Evolutionary conservation across 2,329 filamentous ascomycete genomes (phyloP).

Genomic region (Sporothrix globosa): DNA sequence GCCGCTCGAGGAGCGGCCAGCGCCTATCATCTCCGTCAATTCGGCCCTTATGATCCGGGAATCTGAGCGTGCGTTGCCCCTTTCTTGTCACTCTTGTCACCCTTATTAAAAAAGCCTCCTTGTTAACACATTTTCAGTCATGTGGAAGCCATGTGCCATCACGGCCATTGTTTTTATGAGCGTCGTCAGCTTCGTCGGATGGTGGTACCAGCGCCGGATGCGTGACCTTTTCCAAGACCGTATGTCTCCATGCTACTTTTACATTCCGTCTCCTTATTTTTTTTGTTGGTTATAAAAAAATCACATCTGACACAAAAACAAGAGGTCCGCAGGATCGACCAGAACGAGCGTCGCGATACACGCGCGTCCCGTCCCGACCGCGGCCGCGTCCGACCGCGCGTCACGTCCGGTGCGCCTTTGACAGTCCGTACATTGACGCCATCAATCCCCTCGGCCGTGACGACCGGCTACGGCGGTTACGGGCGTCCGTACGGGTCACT

Average conservation of each 20-base stretch:
- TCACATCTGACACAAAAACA: not conserved
- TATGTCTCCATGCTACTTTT: conserved; percentile 16
- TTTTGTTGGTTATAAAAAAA: too few relatives aligned
- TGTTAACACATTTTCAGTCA: conserved; percentile 24
- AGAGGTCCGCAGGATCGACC: conserved; percentile 33
- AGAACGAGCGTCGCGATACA: conserved; percentile 28
- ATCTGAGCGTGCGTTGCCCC: conserved; percentile 20
- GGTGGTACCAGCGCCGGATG: conserved; percentile 42
- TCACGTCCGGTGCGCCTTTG: not conserved
- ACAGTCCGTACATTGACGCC: conserved; percentile 6
- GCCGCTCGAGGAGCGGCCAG: conserved; percentile 31
- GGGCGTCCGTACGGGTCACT: conserved; percentile 10
- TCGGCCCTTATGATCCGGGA: conserved; percentile 35
- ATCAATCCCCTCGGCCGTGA: not conserved
- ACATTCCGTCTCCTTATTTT: too few relatives aligned
- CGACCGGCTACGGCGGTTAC: conserved; percentile 11
- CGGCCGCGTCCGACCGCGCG: conserved; percentile 16
- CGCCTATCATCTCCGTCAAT: conserved; percentile 35
- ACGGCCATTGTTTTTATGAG: conserved; percentile 39
- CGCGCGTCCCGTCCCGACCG: conserved; percentile 16
- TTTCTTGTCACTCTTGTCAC: not conserved
- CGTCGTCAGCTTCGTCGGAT: conserved; percentile 38
- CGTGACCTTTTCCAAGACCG: conserved; percentile 37
- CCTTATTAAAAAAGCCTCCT: not conserved
- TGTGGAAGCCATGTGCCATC: conserved; percentile 38